These are phyloP conservation scores for Gelatoporia subvermispora DNA, from an alignment of 768 basidiomycete genomes.

Conservation along the genomic window DNA sequence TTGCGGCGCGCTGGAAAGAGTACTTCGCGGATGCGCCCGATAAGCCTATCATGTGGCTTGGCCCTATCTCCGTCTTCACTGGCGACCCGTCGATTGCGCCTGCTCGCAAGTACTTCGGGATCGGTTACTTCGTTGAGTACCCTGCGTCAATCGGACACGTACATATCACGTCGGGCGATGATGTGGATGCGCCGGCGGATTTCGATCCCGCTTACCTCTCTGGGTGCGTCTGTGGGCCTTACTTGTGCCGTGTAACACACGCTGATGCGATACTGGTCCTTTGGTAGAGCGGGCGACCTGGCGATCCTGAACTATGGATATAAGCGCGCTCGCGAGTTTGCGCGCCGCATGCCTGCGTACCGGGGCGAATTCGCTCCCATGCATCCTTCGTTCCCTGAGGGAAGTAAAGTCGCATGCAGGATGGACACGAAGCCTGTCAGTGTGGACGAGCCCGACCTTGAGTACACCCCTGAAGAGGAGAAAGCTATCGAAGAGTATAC, in stretches of 20 bases:
- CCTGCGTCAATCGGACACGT: conserved; percentile 43
- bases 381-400: conserved; percentile 28
- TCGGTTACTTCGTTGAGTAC: conserved; percentile 33
- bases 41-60: conserved; percentile 48
- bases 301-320: conserved; percentile 45
- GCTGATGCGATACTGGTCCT: neutral
- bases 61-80: conserved; percentile 35
- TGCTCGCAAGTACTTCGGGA: conserved; percentile 23
- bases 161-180: conserved; percentile 40
- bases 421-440: conserved; percentile 18
- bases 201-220: conserved; percentile 44
- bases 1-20: conserved; percentile 42
- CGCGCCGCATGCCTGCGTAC: conserved; percentile 45
- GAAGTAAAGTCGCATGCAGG: conserved; percentile 18
- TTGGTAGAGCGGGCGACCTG: conserved; percentile 28
- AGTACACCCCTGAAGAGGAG: conserved; percentile 31
- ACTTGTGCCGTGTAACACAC: neutral
- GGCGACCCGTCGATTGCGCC: conserved; percentile 13
- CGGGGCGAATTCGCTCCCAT: conserved; percentile 25
- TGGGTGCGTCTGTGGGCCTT: conserved; percentile 27
- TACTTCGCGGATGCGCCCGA: conserved; percentile 49
- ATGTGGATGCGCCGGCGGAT: conserved; percentile 36
- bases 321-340: conserved; percentile 50
- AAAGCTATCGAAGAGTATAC: conserved; percentile 26
- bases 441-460: conserved; percentile 24